Evolutionary conservation across 2,329 filamentous ascomycete species (phyloP).

Genomic region (Aspergillus sp.): DNA sequence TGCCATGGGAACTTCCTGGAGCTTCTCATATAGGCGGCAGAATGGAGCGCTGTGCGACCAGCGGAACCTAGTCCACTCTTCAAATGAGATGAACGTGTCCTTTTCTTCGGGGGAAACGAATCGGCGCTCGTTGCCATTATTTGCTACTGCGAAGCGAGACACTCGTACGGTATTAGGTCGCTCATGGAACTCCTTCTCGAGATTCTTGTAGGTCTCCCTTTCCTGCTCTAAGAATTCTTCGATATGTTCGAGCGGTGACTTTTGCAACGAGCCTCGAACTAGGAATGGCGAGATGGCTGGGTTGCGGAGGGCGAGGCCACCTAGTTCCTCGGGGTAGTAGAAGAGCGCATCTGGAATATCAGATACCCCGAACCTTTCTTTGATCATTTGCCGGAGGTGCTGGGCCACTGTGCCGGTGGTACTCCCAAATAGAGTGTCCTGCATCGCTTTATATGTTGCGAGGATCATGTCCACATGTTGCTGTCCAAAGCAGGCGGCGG

Average conservation of each 20-base stretch:
- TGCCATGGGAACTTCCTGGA: slow-evolving; percentile 25
- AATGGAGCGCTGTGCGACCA: slow-evolving; percentile 24
- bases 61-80: slow-evolving; percentile 36
- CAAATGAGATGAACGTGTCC: slow-evolving; percentile 34
- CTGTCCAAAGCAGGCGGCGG: slow-evolving; percentile 51
- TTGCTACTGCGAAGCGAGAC: slow-evolving; percentile 8
- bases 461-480: slow-evolving; percentile 52
- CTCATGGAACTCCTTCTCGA: slow-evolving; percentile 26
- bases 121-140: not conserved
- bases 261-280: slow-evolving; percentile 30
- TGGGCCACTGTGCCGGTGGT: slow-evolving; percentile 44
- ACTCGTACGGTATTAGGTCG: not conserved
- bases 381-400: slow-evolving; percentile 52
- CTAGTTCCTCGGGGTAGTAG: slow-evolving; percentile 47
- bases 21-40: slow-evolving; percentile 20
- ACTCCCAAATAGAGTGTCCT: slow-evolving; percentile 43
- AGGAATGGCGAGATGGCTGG: slow-evolving; percentile 47
- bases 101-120: slow-evolving; percentile 16
- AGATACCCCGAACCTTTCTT: slow-evolving; percentile 47
- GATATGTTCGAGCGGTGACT: slow-evolving; percentile 25
- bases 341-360: slow-evolving; percentile 49
- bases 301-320: slow-evolving; percentile 49
- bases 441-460: slow-evolving; percentile 47
- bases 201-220: slow-evolving; percentile 18
- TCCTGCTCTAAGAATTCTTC: slow-evolving; percentile 26